Percentiles rank a stretch among this genome's conserved stretches.
phyloP scores from a whole-genome alignment of 495 filamentous ascomycete species.

The Astrocystis sublimbata region DNA sequence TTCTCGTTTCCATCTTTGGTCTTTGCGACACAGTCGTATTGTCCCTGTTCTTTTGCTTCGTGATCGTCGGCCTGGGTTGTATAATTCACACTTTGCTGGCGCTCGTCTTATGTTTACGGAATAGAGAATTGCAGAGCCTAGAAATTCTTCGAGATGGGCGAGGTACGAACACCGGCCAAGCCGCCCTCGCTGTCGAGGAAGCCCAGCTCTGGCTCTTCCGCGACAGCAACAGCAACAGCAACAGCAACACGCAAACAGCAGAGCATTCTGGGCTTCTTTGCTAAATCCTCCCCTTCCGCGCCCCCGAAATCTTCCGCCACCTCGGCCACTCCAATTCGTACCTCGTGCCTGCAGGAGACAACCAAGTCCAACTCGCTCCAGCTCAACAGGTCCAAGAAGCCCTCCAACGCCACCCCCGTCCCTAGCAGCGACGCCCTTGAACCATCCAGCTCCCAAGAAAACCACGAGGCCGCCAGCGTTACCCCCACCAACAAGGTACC shows the following conservation, averaged over 20 bases:
- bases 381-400: constrained; percentile 34
- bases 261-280: constrained; percentile 86
- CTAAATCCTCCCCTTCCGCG: constrained; percentile 50
- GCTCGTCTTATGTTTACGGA: not conserved
- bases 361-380: constrained; percentile 46
- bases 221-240: constrained; percentile 20
- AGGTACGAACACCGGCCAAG: constrained; percentile 45
- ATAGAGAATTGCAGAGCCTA: not conserved
- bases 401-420: constrained; percentile 64
- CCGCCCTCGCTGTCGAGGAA: constrained; percentile 45
- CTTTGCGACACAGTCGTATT: not conserved
- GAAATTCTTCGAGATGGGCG: constrained; percentile 28
- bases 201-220: constrained; percentile 29
- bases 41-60: not conserved
- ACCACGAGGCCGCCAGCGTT: constrained; percentile 38
- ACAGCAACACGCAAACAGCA: constrained; percentile 63
- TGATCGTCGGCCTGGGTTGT: not conserved
- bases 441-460: constrained; percentile 59
- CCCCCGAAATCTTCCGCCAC: constrained; percentile 18
- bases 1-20: too few species aligned
- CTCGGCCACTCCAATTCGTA: constrained; percentile 18
- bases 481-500: constrained; percentile 41
- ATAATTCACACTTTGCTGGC: not conserved
- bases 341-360: constrained; percentile 47
- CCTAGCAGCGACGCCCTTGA: constrained; percentile 74